Base-by-base conservation (phyloP, 352 stramenopile species). In the Globisporangium apiculatum region DNA sequence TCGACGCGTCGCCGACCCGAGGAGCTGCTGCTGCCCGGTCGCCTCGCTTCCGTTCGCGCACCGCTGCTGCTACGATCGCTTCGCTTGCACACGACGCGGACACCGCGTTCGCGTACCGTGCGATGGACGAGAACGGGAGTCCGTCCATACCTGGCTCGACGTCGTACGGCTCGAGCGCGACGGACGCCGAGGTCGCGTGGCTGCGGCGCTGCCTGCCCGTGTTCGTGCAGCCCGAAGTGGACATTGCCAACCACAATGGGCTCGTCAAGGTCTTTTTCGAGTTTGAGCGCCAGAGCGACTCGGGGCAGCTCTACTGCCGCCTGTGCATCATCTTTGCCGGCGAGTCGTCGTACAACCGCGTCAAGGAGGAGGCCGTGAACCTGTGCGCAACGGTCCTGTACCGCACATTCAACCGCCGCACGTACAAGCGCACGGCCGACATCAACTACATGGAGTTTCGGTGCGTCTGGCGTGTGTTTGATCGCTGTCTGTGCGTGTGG, bases 401-500 rank as follows among this genome's bases (percentile, higher is more conserved):
- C 61, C 81, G 85, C 64, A 89, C 83, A 17, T 95, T 90, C 67
- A 95, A 92, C 57, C 83, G 85, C 51, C 71, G 76, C 43, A 91
- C 81, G 8, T 92, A 91, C 73, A 91, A 93, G 70, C 81, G 85
- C 59, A 95, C 85, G 51, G 85, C 85, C 15, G 85, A 95, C 65
- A 95, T 95, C 67, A 91, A 95, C 68, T 92, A 92, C 69, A 88
- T 95, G 73, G 83, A 92, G 58, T 95, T 84, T 64, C 71, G 71
- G 73, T 87, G 57, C 62, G 66, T 65, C 12, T 31, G 24, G 24
- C 24, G 24, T 48, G 42, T 31, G 54, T 64, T 43, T 3, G 17
- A 9, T 38, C 5, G 47, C 9, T n/a, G 49, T 52, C 17, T 15
- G 12, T 57, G 57, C 31, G 7, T 47, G 36, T n/a, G n/a, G n/a